Base-by-base conservation (phyloP, 2,329 filamentous ascomycete genomes). In the Fulvia fulva region DNA sequence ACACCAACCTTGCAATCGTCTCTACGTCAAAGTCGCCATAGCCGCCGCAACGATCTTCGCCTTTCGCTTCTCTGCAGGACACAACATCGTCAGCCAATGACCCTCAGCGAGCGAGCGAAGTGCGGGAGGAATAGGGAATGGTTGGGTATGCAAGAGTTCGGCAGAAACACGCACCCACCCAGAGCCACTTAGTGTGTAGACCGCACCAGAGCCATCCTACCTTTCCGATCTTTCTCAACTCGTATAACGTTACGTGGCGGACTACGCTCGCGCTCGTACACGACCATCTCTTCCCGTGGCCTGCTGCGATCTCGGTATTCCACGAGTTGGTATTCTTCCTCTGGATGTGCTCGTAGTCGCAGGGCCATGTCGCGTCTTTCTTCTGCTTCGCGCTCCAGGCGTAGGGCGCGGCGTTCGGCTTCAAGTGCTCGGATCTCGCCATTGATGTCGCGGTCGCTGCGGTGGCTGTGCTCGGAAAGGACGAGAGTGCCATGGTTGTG, bases 191-290 rank as follows among this genome's bases (percentile, higher is more conserved):
- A 83, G 76, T 85, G 82, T 78, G 86, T 85, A 71, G 88, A 89
- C 76, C 90, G 83, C 79, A 88, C 89, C 78, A 92, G 86, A 80
- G 87, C 85, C 85, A 94, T 87, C 89, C 87, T 94, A 95, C 92
- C 91, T 91, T 90, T 94, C 81, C 88, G 88, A 78, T 97, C 91
- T 81, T 89, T 91, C 77, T 91, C 89, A 68, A 96, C 85, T 67
- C 88, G 81, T 63, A 89, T 79, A 55, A 86, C 75, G 59, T 85
- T 83, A 52, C 81, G 76, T 41, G 75, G 74, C 22, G 70, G 70
- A 56, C 68, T 73, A 44, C 66, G 41, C 41, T 54, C 79, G 64
- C 71, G 64, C 81, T 75, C 71, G 28, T 69, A 70, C 55, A 77
- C 73, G 59, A 86, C 87, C 45, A 89, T 73, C 47, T 89, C 80